Percentiles rank a stretch among this genome's conserved stretches.
Conservation (phyloP, 2,329 filamentous ascomycete species). For the Epichloe elymi region DNA sequence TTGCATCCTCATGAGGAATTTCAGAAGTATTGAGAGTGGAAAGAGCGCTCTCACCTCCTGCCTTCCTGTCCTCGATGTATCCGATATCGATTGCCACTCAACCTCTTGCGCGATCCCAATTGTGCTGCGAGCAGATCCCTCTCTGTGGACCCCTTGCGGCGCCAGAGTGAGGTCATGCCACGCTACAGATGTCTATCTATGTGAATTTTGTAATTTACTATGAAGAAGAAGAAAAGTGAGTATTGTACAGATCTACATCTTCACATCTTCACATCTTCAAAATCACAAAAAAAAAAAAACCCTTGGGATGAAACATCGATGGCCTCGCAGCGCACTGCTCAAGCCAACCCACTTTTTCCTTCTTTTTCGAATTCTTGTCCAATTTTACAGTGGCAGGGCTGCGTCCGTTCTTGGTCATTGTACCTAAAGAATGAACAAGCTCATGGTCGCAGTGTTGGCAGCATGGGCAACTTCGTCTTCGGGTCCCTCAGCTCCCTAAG, state of each 20-base stretch:
- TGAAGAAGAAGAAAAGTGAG: neutral
- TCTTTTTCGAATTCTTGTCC: too few species aligned
- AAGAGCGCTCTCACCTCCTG: constrained; percentile 1
- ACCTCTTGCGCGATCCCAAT: too few species aligned
- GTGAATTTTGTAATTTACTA: neutral
- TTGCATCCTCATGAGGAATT: neutral
- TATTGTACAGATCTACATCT: neutral
- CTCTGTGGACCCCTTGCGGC: neutral
- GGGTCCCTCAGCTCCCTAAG: constrained; percentile 38
- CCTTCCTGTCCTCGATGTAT: neutral
- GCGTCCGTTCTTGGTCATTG: neutral
- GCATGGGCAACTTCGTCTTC: constrained; percentile 41
- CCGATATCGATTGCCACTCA: neutral
- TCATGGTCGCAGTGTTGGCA: constrained; percentile 24
- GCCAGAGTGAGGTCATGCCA: neutral
- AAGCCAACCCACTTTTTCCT: neutral
- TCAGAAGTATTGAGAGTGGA: neutral
- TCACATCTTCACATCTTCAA: neutral
- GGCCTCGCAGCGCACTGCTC: neutral
- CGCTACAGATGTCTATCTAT: neutral
- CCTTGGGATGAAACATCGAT: too few species aligned
- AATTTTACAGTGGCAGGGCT: too few species aligned
- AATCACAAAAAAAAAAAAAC: neutral
- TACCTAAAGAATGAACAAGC: neutral
- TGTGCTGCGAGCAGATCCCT: too few species aligned